Conservation (phyloP, 2,329 filamentous ascomycete species). For the Zymoseptoria passerinii region DNA sequence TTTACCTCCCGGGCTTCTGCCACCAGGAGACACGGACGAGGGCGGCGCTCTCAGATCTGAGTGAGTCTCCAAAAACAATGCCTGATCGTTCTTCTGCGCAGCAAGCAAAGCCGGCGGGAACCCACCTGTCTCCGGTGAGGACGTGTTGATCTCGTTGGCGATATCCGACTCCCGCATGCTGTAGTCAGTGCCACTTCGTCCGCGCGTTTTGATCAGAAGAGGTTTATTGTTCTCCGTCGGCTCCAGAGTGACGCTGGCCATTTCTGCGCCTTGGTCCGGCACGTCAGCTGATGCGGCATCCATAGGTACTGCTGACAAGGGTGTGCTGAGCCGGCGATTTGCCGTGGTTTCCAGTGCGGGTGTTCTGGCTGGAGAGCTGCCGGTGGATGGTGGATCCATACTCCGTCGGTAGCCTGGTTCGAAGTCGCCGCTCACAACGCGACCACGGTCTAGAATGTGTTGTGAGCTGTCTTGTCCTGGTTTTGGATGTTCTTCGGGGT, state of each 20-base stretch:
- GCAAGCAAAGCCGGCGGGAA: constrained; percentile 18
- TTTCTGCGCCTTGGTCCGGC: constrained; percentile 18
- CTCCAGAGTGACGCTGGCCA: constrained; percentile 15
- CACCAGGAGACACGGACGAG: neutral
- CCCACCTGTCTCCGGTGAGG: constrained; percentile 16
- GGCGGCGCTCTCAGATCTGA: neutral
- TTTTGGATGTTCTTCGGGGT: constrained; percentile 25
- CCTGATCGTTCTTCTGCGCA: constrained; percentile 15
- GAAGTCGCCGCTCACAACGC: constrained; percentile 29
- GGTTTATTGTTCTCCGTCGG: constrained; percentile 15
- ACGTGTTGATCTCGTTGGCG: constrained; percentile 21
- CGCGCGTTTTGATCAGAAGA: constrained; percentile 17
- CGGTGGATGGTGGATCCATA: constrained; percentile 49
- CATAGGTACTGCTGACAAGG: constrained; percentile 21
- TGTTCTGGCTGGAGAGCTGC: constrained; percentile 54
- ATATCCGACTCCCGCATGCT: constrained; percentile 28
- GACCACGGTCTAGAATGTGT: constrained; percentile 22
- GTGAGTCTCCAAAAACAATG: constrained; percentile 24
- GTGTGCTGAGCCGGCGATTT: constrained; percentile 19
- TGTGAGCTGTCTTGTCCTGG: neutral
- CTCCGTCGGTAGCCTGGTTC: constrained; percentile 49
- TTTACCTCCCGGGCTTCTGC: neutral
- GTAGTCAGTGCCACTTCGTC: constrained; percentile 27
- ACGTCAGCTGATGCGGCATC: constrained; percentile 18
- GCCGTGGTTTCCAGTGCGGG: constrained; percentile 42